Conservation (phyloP, 2,329 filamentous ascomycete genomes). For the Pseudogymnoascus sp. region DNA sequence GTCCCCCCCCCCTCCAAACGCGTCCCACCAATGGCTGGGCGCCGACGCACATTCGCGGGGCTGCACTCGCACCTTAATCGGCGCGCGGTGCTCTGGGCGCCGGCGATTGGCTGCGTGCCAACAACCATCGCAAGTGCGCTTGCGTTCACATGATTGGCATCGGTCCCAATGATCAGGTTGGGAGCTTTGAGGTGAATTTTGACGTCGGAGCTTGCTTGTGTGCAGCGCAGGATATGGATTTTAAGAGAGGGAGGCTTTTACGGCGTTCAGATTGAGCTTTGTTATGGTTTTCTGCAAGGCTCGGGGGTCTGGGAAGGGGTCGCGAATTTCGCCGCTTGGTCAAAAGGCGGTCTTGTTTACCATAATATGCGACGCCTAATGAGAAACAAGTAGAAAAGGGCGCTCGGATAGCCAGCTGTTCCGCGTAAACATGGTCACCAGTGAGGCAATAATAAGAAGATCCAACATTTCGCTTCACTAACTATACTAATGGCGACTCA, state of each 20-base stretch:
- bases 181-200: not conserved
- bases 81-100: not conserved
- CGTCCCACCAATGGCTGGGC: not conserved
- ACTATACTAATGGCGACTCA: not conserved
- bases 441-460: conserved; percentile 1
- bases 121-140: not conserved
- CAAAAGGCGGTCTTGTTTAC: conserved; percentile 4
- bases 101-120: not conserved
- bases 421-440: not conserved
- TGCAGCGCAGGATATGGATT: not conserved
- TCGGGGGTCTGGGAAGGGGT: not conserved
- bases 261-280: not conserved
- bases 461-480: not conserved
- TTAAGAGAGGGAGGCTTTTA: not conserved
- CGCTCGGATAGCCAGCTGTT: not conserved
- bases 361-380: conserved; percentile 1
- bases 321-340: not conserved
- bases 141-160: conserved; percentile 1
- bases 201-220: not conserved
- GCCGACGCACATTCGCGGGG: not conserved
- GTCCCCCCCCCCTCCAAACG: not conserved
- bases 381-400: not conserved
- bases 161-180: conserved; percentile 2
- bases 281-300: not conserved
- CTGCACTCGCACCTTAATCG: conserved; percentile 1